phyloP scores from a whole-genome alignment of 345 rosid genomes.

The Salix brachista region DNA sequence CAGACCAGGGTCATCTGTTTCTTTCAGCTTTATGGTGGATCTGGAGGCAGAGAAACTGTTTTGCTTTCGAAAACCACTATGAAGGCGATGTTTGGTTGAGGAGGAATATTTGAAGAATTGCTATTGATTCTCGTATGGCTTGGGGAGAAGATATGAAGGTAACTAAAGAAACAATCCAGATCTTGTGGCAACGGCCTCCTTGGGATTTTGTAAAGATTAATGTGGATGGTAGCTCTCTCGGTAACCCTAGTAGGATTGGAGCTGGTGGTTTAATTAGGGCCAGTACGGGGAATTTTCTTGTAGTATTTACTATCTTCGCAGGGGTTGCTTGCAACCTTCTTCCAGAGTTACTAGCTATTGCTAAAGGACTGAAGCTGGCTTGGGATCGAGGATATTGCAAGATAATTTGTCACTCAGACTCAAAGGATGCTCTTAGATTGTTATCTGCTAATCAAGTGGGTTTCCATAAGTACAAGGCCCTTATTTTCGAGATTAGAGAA shows the following conservation, averaged over 20 bases:
- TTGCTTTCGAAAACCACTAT: neutral
- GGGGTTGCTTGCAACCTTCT: neutral
- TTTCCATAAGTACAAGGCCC: neutral
- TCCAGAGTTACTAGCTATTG: neutral
- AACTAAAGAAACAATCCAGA: neutral
- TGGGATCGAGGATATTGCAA: neutral
- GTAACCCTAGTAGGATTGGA: neutral
- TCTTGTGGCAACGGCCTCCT: neutral
- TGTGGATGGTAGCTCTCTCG: neutral
- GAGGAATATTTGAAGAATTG: neutral
- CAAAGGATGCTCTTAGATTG: neutral
- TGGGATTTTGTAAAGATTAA: neutral
- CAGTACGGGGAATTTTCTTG: neutral
- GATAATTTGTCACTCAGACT: neutral
- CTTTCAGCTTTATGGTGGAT: neutral
- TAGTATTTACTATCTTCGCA: neutral
- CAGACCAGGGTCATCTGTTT: neutral
- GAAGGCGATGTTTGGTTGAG: neutral
- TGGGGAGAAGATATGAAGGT: neutral
- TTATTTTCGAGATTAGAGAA: neutral
- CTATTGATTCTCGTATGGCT: neutral
- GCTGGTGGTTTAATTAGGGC: too few species aligned
- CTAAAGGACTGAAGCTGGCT: neutral
- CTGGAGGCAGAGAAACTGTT: neutral
- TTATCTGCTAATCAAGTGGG: neutral